Evolutionary conservation across 164 flowering plant species (phyloP).

Genomic region (Amborella trichopoda): DNA sequence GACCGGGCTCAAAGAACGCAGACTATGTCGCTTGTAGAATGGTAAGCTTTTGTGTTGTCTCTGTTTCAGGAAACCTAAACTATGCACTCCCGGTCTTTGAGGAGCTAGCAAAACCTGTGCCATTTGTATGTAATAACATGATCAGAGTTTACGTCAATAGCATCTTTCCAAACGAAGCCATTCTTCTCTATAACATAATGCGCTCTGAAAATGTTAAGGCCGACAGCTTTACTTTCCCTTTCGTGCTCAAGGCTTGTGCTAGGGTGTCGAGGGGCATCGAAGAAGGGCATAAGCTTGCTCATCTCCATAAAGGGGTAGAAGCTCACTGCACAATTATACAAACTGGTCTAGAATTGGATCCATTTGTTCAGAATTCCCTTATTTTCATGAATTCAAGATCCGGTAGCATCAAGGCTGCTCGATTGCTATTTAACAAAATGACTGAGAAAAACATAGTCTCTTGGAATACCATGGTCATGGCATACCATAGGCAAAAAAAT

Average conservation of each 20-base stretch:
- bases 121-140: conserved; percentile 30
- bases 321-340: conserved; percentile 25
- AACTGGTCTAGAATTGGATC: conserved; percentile 20
- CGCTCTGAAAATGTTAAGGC: conserved; percentile 7
- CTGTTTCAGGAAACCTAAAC: too few species aligned
- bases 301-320: conserved; percentile 22
- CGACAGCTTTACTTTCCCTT: conserved; percentile 30
- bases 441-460: conserved; percentile 18
- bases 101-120: too few species aligned
- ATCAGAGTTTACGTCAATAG: conserved; percentile 34
- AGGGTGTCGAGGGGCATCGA: conserved; percentile 10
- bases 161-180: conserved; percentile 22
- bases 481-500: conserved; percentile 25
- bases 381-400: conserved; percentile 25
- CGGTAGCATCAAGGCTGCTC: conserved; percentile 23
- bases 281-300: not conserved
- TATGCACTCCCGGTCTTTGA: too few species aligned
- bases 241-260: conserved; percentile 38
- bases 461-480: conserved; percentile 44
- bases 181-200: conserved; percentile 28
- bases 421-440: conserved; percentile 38
- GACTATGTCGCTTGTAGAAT: too few species aligned
- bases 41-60: too few species aligned
- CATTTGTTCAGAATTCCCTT: conserved; percentile 24
- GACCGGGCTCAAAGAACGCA: too few species aligned